Evolutionary conservation across 2,329 filamentous ascomycete species (phyloP).

Genomic region (Elsinoe necatrix): DNA sequence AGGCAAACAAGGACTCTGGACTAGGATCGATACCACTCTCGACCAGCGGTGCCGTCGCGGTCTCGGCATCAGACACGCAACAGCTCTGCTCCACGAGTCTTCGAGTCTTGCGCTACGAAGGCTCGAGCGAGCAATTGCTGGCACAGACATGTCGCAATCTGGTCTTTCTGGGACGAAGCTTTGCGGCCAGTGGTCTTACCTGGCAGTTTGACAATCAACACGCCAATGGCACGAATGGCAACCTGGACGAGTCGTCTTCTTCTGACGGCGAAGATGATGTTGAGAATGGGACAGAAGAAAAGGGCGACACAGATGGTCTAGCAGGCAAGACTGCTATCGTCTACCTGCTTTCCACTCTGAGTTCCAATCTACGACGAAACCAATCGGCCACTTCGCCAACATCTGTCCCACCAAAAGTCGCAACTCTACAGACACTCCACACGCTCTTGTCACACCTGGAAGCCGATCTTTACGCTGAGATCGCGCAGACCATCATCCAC

Average conservation of each 20-base stretch:
- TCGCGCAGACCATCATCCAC: constrained; percentile 55
- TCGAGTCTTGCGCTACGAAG: constrained; percentile 46
- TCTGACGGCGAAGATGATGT: constrained; percentile 40
- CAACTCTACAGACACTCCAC: constrained; percentile 65
- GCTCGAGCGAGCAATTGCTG: constrained; percentile 62
- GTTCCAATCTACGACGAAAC: constrained; percentile 70
- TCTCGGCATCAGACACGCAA: constrained; percentile 58
- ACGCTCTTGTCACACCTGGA: constrained; percentile 58
- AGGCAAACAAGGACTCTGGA: constrained; percentile 45
- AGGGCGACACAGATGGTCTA: constrained; percentile 19
- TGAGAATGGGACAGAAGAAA: constrained; percentile 36
- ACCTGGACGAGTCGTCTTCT: constrained; percentile 35
- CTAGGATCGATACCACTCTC: constrained; percentile 52
- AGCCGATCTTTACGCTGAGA: constrained; percentile 48
- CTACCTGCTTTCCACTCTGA: constrained; percentile 71
- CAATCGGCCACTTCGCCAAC: constrained; percentile 46
- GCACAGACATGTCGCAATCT: constrained; percentile 72
- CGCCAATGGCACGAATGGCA: constrained; percentile 36
- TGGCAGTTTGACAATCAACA: constrained; percentile 36
- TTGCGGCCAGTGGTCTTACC: constrained; percentile 48
- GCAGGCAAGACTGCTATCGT: constrained; percentile 48
- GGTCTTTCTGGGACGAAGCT: constrained; percentile 65
- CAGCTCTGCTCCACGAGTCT: constrained; percentile 50
- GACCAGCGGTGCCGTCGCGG: constrained; percentile 61
- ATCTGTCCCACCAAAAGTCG: constrained; percentile 64